Base-by-base conservation (phyloP, 176 grass and related monocot genomes). In the Cenchrus fungigraminus region DNA sequence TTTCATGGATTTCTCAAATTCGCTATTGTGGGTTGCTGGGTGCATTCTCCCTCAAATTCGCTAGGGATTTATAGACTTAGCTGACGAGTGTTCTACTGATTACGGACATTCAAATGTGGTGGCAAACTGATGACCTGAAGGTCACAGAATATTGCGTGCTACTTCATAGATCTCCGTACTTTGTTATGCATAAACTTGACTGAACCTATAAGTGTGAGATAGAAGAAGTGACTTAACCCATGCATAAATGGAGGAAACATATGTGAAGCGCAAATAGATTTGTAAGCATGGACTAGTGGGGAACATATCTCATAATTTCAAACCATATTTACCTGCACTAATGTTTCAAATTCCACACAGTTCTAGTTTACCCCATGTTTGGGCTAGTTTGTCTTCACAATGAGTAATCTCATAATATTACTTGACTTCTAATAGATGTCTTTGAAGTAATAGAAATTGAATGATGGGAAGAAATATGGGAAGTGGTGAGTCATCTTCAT, bases 361-460 rank as follows among this genome's bases (percentile, higher is more conserved):
- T 64, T 40, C 68, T 9, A 54, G 68, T 68, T 80, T 14, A 66
- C 78, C 28, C 29, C 6, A 54, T 50, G 53, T 43, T 66, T 84
- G 3, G 6, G 12, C n/a, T 9, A 5, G 44, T 66, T 67, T 17
- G 25, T 44, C 5, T 11, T 76, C 82, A 29, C 2, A 1, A 2
- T 65, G 82, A 42, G 2, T 22, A 64, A 28, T 59, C 19, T 74
- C 31, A 43, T 42, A 7, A 52, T 17, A 51, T 68, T 54, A 37
- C 61, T 34, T 28, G 52, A 79, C 9, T 53, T 79, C 9, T 52
- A 68, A 42, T 44, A 60, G 9, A 66, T 52, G 32, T 53, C 52
- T 45, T 73, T 15, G 40, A 57, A 13, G 49, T 53, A 43, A 56
- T 77, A 8, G 59, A 59, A 49, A n/a, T 34, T 58, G 63, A 14